Percentiles rank a stretch among this genome's conserved stretches.
Conservation (phyloP, 139 green algal species). For the Chlorella ohadii region DNA sequence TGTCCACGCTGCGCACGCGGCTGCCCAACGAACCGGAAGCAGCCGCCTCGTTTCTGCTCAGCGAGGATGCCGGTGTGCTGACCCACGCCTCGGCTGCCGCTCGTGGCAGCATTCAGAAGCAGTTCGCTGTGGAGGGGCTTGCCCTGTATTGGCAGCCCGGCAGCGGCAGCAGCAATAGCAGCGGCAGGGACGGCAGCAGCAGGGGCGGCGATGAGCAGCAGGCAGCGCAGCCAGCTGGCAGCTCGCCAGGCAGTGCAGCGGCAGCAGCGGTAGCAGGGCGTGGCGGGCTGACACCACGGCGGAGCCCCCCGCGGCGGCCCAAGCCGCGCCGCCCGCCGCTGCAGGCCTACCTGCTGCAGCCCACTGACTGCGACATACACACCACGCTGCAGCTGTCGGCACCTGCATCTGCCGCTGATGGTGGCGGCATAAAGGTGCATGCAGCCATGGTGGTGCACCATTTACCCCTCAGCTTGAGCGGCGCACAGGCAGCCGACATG, state of each 20-base stretch:
- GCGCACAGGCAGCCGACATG: slow-evolving; percentile 28
- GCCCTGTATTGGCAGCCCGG: slow-evolving; percentile 31
- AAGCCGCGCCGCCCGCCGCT: background rate
- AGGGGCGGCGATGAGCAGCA: background rate
- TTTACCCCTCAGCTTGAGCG: slow-evolving; percentile 20
- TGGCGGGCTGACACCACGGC: background rate
- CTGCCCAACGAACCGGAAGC: background rate
- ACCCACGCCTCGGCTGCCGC: background rate
- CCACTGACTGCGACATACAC: slow-evolving; percentile 29
- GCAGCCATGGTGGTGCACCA: slow-evolving; percentile 22
- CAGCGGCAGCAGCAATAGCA: background rate
- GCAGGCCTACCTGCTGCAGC: slow-evolving; percentile 15
- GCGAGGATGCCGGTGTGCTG: background rate
- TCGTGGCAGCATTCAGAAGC: slow-evolving; percentile 32
- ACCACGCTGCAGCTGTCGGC: slow-evolving; percentile 25
- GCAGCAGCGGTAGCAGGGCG: background rate
- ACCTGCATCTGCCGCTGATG: background rate
- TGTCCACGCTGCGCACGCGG: slow-evolving; percentile 34
- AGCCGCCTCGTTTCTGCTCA: background rate
- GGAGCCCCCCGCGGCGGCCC: background rate
- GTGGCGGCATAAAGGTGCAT: slow-evolving; percentile 4
- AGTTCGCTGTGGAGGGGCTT: slow-evolving; percentile 38
- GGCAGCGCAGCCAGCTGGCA: background rate
- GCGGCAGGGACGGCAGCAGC: background rate
- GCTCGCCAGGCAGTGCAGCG: background rate